A percentile compares a stretch with the other conserved stretches of the same genome.
phyloP scores from a whole-genome alignment of 2,329 filamentous ascomycete genomes.

The Phialocephala subalpina region DNA sequence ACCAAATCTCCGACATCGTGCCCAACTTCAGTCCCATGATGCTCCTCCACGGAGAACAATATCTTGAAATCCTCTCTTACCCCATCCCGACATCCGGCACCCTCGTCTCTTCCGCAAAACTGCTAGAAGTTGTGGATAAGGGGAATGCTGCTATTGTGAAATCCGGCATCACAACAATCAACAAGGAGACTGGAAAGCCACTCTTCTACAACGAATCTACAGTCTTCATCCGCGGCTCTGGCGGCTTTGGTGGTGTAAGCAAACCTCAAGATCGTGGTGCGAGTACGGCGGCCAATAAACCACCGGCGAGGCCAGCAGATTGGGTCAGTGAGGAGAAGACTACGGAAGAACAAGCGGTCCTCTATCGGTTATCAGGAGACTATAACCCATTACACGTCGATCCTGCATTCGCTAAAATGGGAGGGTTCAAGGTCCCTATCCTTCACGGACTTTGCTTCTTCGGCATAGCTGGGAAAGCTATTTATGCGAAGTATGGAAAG shows the following conservation, averaged over 20 bases:
- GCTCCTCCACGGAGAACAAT: slow-evolving; percentile 98
- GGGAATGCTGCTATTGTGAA: slow-evolving; percentile 87
- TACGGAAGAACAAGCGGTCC: slow-evolving; percentile 86
- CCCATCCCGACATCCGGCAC: slow-evolving; percentile 87
- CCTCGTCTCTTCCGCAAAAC: slow-evolving; percentile 77
- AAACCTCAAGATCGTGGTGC: slow-evolving; percentile 82
- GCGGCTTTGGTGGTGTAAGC: slow-evolving; percentile 86
- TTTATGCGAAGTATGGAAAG: slow-evolving; percentile 82
- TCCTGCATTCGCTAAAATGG: slow-evolving; percentile 91
- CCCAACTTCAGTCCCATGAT: slow-evolving; percentile 99
- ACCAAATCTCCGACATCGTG: slow-evolving; percentile 81
- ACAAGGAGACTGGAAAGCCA: slow-evolving; percentile 85
- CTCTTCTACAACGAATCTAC: slow-evolving; percentile 97
- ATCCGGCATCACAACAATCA: slow-evolving; percentile 80
- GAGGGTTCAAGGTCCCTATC: slow-evolving; percentile 93
- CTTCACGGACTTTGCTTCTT: slow-evolving; percentile 97
- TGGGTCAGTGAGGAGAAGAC: slow-evolving; percentile 86
- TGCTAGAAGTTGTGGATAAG: slow-evolving; percentile 97
- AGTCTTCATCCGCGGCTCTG: slow-evolving; percentile 90
- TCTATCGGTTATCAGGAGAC: slow-evolving; percentile 94
- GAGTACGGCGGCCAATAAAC: slow-evolving; percentile 79
- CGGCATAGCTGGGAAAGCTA: slow-evolving; percentile 88
- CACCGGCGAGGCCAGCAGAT: slow-evolving; percentile 81
- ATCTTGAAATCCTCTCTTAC: slow-evolving; percentile 91
- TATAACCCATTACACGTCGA: slow-evolving; percentile 97